Evolutionary conservation across 164 flowering plant species (phyloP), one percentile per base, ranked within the genome.

Genomic region (Annona cherimola): DNA sequence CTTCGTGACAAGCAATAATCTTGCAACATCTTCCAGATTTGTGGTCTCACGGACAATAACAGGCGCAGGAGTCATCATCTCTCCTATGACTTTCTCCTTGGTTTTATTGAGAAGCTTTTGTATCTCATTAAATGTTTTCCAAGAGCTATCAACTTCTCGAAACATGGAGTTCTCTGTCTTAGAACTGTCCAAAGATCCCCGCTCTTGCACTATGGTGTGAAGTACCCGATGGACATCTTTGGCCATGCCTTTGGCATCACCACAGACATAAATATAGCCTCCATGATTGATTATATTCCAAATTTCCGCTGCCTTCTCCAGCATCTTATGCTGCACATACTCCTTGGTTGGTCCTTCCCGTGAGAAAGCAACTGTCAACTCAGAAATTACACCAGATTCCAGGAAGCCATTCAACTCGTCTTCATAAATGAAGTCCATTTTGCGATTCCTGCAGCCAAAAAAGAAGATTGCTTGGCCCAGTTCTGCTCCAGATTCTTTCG

Each of bases 191-290:
- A n/a, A n/a, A n/a, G n/a, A 64, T 81, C 93, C 99, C 99, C 93
- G 99, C 75, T 96, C 97, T 70, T 91, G 94, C 39, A 78, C 88
- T 74, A 96, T 92, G n/a, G 92, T 89, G 82, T 96, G 99, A 43
- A 96, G 88, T 43, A 91, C 83, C 75, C 98, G 78, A 77, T 96
- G 99, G 45, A 96, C 98, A 70, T 93, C 98, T 71, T 73, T 86
- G 68, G 98, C 98, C 99, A 96, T 96, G 86, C 99, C 96, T 84
- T 96, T 96, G 77, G 99, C 99, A 86, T 96, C 99, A 77, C 99
- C 99, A 77, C 99, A 96, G 3, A 96, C 99, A 45, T 91, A 96
- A 39, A 96, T 1, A 72, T 93, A 92, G 41, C 76, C 99, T 65
- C 98, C 99, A 69, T 88, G 79, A 16, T 95, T 90, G 54, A 96